A percentile compares a stretch with the other conserved stretches of the same genome.
These are phyloP conservation scores for Pseudopyricularia cyperi DNA, from an alignment of 2,329 filamentous ascomycete genomes.

Conservation along the genomic window DNA sequence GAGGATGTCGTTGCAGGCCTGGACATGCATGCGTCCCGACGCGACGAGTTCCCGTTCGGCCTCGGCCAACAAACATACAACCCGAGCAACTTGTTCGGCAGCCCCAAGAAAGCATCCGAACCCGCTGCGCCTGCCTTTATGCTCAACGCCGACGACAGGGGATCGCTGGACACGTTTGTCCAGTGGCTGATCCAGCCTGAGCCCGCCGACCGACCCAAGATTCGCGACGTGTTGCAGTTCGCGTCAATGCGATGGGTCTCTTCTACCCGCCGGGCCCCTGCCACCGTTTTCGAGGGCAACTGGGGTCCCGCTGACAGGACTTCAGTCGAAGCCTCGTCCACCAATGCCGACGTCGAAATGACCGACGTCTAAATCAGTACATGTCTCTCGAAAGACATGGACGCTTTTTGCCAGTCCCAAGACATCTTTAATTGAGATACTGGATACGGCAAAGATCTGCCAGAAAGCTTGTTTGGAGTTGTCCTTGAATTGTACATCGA, in stretches of 20 bases:
- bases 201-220: slow-evolving; percentile 58
- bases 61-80: slow-evolving; percentile 14
- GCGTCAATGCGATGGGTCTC: slow-evolving; percentile 73
- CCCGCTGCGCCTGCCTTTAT: slow-evolving; percentile 73
- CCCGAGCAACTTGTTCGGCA: slow-evolving; percentile 29
- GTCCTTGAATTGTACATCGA: slow-evolving; percentile 10
- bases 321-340: slow-evolving; percentile 12
- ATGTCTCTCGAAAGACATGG: slow-evolving; percentile 5
- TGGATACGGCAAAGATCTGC: slow-evolving; percentile 16
- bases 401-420: slow-evolving; percentile 6
- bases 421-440: slow-evolving; percentile 15
- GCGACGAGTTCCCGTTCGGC: slow-evolving; percentile 10
- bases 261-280: slow-evolving; percentile 64
- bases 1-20: not conserved
- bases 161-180: slow-evolving; percentile 74
- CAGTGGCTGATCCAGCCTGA: slow-evolving; percentile 76
- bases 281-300: slow-evolving; percentile 92
- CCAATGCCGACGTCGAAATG: slow-evolving; percentile 41
- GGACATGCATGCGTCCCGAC: slow-evolving; percentile 3
- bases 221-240: slow-evolving; percentile 59
- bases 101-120: slow-evolving; percentile 34
- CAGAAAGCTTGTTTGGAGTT: slow-evolving; percentile 8
- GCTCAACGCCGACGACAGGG: slow-evolving; percentile 57
- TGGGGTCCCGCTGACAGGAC: slow-evolving; percentile 66
- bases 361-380: slow-evolving; percentile 33